Evolutionary conservation across 1,284 basidiomycete species (phyloP).

Genomic region (Chondrostereum purpureum): DNA sequence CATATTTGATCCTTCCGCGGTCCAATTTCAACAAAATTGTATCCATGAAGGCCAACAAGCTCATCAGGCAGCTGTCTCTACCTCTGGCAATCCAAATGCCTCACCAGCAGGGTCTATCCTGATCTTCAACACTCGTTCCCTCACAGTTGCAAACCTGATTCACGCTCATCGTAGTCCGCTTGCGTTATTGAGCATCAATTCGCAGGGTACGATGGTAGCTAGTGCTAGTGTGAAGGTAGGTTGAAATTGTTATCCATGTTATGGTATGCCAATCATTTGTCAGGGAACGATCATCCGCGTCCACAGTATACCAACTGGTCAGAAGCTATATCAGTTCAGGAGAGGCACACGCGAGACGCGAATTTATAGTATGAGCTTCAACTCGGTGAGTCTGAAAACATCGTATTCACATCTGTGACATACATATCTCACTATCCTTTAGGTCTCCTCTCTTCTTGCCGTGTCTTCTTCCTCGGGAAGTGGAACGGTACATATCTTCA

Average conservation of each 20-base stretch:
- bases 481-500: slow-evolving; percentile 97
- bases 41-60: slow-evolving; percentile 12
- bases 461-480: slow-evolving; percentile 76
- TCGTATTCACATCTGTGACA: too few relatives aligned
- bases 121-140: slow-evolving; percentile 87
- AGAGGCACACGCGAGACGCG: slow-evolving; percentile 81
- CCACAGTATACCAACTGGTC: slow-evolving; percentile 85
- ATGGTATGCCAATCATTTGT: too few relatives aligned
- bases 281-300: slow-evolving; percentile 84
- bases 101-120: slow-evolving; percentile 48
- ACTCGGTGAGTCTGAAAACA: slow-evolving; percentile 50
- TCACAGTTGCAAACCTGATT: slow-evolving; percentile 92
- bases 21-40: slow-evolving; percentile 41
- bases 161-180: slow-evolving; percentile 96
- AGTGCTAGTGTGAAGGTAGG: slow-evolving; percentile 80
- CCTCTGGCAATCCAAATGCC: slow-evolving; percentile 29
- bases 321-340: slow-evolving; percentile 93
- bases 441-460: slow-evolving; percentile 71
- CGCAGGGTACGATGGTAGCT: slow-evolving; percentile 85
- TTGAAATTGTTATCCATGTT: too few relatives aligned
- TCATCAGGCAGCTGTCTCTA: slow-evolving; percentile 26
- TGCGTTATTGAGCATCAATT: slow-evolving; percentile 82
- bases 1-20: too few relatives aligned
- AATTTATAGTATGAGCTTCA: slow-evolving; percentile 93
- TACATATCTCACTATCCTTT: too few relatives aligned